phyloP scores from a whole-genome alignment of 805 yeast genomes.

The Candida insectalens region DNA sequence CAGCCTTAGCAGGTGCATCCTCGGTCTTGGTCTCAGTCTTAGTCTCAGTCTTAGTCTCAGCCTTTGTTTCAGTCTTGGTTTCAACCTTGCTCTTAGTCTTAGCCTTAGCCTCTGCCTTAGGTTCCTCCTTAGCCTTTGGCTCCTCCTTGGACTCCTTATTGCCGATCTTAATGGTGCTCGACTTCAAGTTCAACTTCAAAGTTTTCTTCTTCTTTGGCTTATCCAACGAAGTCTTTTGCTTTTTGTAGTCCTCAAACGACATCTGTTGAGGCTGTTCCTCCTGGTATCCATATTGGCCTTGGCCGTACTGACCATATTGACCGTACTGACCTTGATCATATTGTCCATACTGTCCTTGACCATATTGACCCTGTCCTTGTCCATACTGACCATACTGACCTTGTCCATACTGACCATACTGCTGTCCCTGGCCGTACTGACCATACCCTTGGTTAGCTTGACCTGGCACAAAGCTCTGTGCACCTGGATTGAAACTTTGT shows the following conservation, averaged over 20 bases:
- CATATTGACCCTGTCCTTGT: constrained; percentile 2
- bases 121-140: constrained; percentile 15
- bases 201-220: constrained; percentile 40
- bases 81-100: constrained; percentile 19
- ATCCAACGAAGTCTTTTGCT: constrained; percentile 43
- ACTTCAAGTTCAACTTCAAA: constrained; percentile 55
- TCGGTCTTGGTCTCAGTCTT: constrained; percentile 7
- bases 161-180: constrained; percentile 36
- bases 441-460: constrained; percentile 14
- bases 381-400: constrained; percentile 13
- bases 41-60: constrained; percentile 20
- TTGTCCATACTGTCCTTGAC: constrained; percentile 10
- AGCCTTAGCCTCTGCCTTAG: constrained; percentile 21
- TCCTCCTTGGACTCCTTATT: constrained; percentile 37
- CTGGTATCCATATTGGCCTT: constrained; percentile 14
- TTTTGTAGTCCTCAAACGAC: constrained; percentile 77
- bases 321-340: constrained; percentile 8
- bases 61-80: constrained; percentile 22
- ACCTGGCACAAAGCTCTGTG: constrained; percentile 28
- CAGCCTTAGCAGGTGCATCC: constrained; percentile 10
- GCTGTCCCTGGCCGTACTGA: constrained; percentile 12
- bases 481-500: constrained; percentile 39
- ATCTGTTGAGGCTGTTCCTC: constrained; percentile 35
- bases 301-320: constrained; percentile 5
- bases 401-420: constrained; percentile 7